phyloP scores from a whole-genome alignment of 176 grass and related monocot species.

The Raddia distichophylla region DNA sequence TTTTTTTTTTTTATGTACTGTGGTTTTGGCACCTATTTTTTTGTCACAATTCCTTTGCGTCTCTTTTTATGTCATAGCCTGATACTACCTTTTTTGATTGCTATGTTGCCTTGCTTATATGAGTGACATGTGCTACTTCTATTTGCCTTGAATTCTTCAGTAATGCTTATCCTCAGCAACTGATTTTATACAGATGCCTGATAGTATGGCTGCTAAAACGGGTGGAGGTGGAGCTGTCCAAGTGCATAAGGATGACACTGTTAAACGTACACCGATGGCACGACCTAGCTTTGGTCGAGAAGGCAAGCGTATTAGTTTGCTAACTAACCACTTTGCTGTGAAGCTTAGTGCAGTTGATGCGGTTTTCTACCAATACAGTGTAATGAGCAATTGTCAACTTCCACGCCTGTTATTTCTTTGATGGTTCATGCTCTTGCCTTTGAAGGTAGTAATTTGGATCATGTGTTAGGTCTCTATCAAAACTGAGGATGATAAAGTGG shows the following conservation, averaged over 20 bases:
- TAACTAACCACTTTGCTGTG: conserved; percentile 71
- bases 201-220: conserved; percentile 40
- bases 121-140: not conserved
- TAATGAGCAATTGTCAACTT: conserved; percentile 48
- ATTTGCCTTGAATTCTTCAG: not conserved
- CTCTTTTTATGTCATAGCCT: not conserved
- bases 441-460: conserved; percentile 32
- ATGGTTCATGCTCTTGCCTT: not conserved
- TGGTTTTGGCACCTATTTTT: not conserved
- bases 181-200: conserved; percentile 30
- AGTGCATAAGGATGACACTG: conserved; percentile 33
- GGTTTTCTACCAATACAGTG: conserved; percentile 72
- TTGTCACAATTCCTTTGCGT: not conserved
- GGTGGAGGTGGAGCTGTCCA: conserved; percentile 41
- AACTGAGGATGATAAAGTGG: conserved; percentile 66
- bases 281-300: conserved; percentile 51
- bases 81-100: not conserved
- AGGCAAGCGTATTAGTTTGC: conserved; percentile 56
- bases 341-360: conserved; percentile 54
- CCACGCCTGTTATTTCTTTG: conserved; percentile 11
- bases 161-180: conserved; percentile 4
- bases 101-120: not conserved
- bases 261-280: conserved; percentile 45
- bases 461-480: conserved; percentile 66
- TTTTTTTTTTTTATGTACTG: not conserved